Evolutionary conservation across 208 protist species (phyloP).

Genomic region (Crithidia mellificae): DNA sequence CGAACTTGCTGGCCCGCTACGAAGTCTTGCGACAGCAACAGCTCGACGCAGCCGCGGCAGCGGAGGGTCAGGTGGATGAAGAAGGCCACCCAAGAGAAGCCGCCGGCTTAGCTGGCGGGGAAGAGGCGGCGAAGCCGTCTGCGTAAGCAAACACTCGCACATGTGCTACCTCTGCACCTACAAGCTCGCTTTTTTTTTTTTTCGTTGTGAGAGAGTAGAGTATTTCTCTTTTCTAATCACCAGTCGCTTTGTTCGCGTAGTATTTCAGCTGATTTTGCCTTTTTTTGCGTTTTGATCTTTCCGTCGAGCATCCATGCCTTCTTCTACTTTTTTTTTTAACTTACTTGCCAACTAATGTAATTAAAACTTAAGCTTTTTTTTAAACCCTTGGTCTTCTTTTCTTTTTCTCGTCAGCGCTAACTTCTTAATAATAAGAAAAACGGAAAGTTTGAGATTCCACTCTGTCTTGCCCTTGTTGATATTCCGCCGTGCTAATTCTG

Average conservation of each 20-base stretch:
- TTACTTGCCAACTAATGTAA: not conserved
- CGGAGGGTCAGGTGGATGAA: not conserved
- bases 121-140: constrained; percentile 4
- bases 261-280: too few species aligned
- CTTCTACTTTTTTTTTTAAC: constrained; percentile 8
- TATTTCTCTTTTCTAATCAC: too few species aligned
- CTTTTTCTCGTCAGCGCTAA: not conserved
- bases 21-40: constrained; percentile 9
- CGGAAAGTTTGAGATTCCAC: too few species aligned
- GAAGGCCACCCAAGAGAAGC: not conserved
- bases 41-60: not conserved
- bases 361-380: too few species aligned
- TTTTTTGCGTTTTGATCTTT: too few species aligned
- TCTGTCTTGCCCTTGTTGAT: too few species aligned
- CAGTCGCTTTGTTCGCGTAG: too few species aligned
- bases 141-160: not conserved
- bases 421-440: too few species aligned
- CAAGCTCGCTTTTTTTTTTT: not conserved
- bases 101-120: not conserved
- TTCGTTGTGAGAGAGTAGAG: too few species aligned
- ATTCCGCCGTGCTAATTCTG: too few species aligned
- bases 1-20: constrained; percentile 28
- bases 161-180: not conserved
- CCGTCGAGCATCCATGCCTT: too few species aligned
- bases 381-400: not conserved